These are phyloP conservation scores for Xylariomycetidae sp. DNA, from an alignment of 2,329 filamentous ascomycete genomes.

Conservation along the genomic window DNA sequence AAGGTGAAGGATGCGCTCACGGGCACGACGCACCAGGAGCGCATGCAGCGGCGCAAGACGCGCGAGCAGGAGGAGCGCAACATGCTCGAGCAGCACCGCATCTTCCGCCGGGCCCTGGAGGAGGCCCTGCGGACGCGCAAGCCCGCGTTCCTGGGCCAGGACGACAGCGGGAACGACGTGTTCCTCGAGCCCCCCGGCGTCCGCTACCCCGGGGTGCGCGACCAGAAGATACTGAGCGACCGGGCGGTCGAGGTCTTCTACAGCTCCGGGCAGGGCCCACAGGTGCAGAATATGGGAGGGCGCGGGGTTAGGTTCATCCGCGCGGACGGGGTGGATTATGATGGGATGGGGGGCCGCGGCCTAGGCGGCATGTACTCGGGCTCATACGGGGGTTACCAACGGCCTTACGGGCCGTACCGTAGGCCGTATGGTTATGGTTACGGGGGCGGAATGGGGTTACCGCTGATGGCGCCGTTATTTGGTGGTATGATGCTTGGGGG, in stretches of 20 bases:
- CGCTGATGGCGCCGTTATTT: conserved; percentile 39
- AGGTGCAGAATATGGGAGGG: too few species aligned
- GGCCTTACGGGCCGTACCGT: conserved; percentile 43
- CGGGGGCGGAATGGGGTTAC: conserved; percentile 41
- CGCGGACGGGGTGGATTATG: too few species aligned
- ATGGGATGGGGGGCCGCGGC: too few species aligned
- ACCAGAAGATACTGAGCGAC: conserved; percentile 13
- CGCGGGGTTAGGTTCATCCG: too few species aligned
- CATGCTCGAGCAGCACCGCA: conserved; percentile 48
- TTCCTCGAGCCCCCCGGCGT: conserved; percentile 52
- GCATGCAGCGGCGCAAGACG: conserved; percentile 38
- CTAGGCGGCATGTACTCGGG: conserved; percentile 42
- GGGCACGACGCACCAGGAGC: conserved; percentile 49
- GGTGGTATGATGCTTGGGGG: conserved; percentile 43
- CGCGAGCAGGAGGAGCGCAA: conserved; percentile 46
- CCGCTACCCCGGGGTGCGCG: conserved; percentile 13
- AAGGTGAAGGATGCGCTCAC: conserved; percentile 58
- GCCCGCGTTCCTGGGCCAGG: conserved; percentile 51
- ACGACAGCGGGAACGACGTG: conserved; percentile 48
- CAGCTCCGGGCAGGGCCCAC: too few species aligned
- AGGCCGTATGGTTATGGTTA: conserved; percentile 37
- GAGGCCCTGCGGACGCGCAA: conserved; percentile 48
- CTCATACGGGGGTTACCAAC: conserved; percentile 42
- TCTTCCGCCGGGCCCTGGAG: conserved; percentile 45
- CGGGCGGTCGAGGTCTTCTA: conserved; percentile 24